phyloP scores from a whole-genome alignment of 768 basidiomycete genomes.

The Russula earlei region DNA sequence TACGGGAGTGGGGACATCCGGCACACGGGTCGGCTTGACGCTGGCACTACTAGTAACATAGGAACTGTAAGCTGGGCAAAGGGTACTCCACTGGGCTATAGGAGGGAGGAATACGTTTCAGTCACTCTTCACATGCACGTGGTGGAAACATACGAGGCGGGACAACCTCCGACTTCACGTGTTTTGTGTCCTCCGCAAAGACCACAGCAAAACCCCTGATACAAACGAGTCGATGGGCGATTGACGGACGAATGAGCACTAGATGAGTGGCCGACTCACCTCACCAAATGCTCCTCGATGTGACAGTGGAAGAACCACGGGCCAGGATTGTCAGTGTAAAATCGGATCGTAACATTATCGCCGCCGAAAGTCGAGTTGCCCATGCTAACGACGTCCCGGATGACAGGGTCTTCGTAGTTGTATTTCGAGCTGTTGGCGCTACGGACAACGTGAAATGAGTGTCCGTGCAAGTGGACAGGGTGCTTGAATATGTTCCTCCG shows the following conservation, averaged over 20 bases:
- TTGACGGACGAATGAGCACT: too few species aligned
- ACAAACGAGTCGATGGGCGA: not conserved
- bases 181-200: slow-evolving; percentile 5
- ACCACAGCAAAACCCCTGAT: slow-evolving; percentile 7
- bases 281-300: slow-evolving; percentile 24
- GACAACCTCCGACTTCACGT: not conserved
- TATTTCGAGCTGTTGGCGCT: slow-evolving; percentile 6
- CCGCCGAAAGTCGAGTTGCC: not conserved
- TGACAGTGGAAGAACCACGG: slow-evolving; percentile 25
- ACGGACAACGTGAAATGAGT: slow-evolving; percentile 14
- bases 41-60: too few species aligned
- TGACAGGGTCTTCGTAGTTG: slow-evolving; percentile 31
- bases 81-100: not conserved
- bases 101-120: not conserved
- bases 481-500: too few species aligned
- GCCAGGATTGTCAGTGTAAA: slow-evolving; percentile 25
- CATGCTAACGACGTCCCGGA: slow-evolving; percentile 34
- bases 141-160: not conserved
- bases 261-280: not conserved
- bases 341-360: slow-evolving; percentile 21
- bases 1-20: too few species aligned
- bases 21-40: too few species aligned
- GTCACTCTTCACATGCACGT: not conserved
- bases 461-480: slow-evolving; percentile 2
- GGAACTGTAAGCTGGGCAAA: not conserved